Percentiles rank a stretch among this genome's conserved stretches.
These are phyloP conservation scores for Vitis hybrid DNA, from an alignment of 177 flowering plant genomes.

Conservation along the genomic window DNA sequence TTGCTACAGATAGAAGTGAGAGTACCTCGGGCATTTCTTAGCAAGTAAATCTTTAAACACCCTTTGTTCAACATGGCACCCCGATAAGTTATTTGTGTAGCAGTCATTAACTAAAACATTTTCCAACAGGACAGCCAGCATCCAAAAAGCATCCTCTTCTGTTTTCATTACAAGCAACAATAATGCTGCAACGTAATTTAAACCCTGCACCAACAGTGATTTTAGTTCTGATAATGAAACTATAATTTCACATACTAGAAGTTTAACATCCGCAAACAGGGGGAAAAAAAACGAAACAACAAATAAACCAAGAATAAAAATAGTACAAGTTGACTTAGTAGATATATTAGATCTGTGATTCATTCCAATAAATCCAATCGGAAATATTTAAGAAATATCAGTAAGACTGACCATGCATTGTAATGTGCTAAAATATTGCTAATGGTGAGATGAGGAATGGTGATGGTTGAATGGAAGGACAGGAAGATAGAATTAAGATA, in stretches of 20 bases:
- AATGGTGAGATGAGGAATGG: neutral
- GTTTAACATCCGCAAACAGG: neutral
- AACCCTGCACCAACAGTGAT: conserved; percentile 56
- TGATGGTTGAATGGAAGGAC: neutral
- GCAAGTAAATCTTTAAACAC: conserved; percentile 86
- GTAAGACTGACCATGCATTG: neutral
- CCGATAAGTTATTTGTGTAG: conserved; percentile 84
- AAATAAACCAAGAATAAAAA: neutral
- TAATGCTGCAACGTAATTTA: conserved; percentile 94
- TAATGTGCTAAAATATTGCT: neutral
- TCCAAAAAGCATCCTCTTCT: conserved; percentile 98
- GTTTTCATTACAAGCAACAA: conserved; percentile 95
- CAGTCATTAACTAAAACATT: conserved; percentile 91
- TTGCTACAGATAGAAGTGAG: neutral
- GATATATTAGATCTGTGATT: no score
- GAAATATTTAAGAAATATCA: neutral
- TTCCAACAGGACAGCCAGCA: conserved; percentile 92
- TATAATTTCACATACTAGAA: neutral
- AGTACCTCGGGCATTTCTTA: conserved; percentile 80
- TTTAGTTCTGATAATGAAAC: neutral
- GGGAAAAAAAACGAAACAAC: neutral
- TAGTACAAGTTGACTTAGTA: neutral
- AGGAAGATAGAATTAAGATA: neutral
- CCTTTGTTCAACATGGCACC: conserved; percentile 96
- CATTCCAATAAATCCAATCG: neutral